Evolutionary conservation across 768 basidiomycete species (phyloP).

Genomic region (Ramaria sp.): DNA sequence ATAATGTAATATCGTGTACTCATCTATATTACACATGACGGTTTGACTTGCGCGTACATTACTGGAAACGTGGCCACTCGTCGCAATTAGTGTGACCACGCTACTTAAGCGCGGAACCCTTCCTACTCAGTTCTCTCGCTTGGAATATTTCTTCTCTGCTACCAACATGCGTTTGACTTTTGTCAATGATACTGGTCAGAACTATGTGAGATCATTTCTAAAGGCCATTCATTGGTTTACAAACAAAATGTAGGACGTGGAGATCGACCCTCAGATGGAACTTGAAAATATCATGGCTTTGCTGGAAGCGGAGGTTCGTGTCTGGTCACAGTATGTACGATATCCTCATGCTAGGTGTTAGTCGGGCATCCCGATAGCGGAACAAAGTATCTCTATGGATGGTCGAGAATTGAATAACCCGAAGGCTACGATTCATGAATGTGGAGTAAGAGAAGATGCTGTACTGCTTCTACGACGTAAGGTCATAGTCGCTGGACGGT

Average conservation of each 20-base stretch:
- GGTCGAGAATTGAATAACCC: constrained; percentile 54
- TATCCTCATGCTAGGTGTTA: constrained; percentile 19
- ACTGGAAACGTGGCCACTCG: no score
- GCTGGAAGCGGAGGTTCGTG: constrained; percentile 88
- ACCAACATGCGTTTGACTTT: constrained; percentile 60
- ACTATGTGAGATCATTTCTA: constrained; percentile 25
- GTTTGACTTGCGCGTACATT: background rate
- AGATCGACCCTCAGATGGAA: constrained; percentile 86
- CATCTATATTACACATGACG: background rate
- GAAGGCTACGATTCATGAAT: constrained; percentile 55
- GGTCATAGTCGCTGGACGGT: constrained; percentile 36
- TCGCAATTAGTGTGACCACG: no score
- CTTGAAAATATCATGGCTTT: constrained; percentile 89
- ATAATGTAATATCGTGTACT: background rate
- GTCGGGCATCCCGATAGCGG: constrained; percentile 62
- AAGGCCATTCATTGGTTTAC: constrained; percentile 23
- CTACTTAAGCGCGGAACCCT: background rate
- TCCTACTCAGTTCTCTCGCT: background rate
- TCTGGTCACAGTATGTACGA: background rate
- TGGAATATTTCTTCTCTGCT: background rate
- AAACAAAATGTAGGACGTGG: constrained; percentile 31
- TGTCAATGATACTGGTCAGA: constrained; percentile 52
- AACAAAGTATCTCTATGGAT: constrained; percentile 64
- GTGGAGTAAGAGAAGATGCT: constrained; percentile 53
- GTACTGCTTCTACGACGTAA: constrained; percentile 62